Percentiles rank a stretch among this genome's conserved stretches.
Conservation (phyloP, 441 rosid genomes). For the Populus hybrid region DNA sequence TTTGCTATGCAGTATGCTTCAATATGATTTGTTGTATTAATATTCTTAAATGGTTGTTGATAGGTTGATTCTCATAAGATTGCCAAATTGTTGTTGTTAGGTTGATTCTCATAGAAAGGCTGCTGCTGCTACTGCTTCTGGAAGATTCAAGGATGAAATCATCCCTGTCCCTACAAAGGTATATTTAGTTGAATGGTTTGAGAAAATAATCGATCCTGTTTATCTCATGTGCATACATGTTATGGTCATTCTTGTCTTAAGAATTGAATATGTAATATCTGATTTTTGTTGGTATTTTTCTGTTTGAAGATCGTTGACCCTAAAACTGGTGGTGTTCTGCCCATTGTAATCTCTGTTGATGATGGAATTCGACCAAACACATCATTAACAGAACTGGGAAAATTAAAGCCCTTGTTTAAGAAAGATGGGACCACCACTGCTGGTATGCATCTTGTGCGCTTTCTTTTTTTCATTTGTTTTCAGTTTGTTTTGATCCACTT, state of each 20-base stretch:
- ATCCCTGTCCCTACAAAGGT: background rate
- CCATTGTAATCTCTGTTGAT: no score
- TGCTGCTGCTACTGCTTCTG: background rate
- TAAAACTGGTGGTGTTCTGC: no score
- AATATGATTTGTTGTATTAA: background rate
- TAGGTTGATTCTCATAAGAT: background rate
- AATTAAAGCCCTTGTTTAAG: no score
- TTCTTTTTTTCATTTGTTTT: no score
- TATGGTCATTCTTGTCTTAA: background rate
- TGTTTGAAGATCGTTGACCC: no score
- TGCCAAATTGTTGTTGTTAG: background rate
- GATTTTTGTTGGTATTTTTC: background rate
- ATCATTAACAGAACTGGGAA: no score
- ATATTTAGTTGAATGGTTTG: background rate
- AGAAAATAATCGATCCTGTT: background rate
- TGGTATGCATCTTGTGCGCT: no score
- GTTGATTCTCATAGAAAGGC: background rate
- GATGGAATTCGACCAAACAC: no score
- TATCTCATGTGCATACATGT: background rate
- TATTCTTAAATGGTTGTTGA: background rate
- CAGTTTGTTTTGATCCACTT: no score
- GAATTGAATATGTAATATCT: background rate
- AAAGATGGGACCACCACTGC: no score
- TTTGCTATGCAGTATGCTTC: background rate
- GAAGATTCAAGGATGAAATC: background rate